These are phyloP conservation scores for Xylariaceae sp. DNA, from an alignment of 2,329 filamentous ascomycete genomes.

Conservation along the genomic window DNA sequence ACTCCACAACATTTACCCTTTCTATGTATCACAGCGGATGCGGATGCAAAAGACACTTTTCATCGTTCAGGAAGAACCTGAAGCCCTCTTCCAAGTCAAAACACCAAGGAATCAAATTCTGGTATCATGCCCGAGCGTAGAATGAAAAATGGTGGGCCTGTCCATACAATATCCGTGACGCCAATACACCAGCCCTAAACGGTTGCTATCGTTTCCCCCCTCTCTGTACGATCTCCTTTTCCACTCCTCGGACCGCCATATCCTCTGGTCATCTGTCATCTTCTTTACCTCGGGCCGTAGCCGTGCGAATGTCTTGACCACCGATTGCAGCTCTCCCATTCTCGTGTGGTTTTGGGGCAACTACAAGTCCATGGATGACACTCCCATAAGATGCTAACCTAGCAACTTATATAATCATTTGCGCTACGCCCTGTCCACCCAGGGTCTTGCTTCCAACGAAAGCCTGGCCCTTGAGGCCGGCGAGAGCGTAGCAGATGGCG, in stretches of 20 bases:
- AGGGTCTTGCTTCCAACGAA: constrained; percentile 94
- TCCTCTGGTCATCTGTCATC: background rate
- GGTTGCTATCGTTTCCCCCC: constrained; percentile 12
- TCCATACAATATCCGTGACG: constrained; percentile 22
- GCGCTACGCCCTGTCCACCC: constrained; percentile 85
- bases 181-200: constrained; percentile 19
- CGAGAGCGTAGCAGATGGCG: constrained; percentile 72
- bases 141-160: constrained; percentile 12
- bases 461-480: constrained; percentile 74
- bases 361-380: too few species aligned
- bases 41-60: background rate
- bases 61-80: constrained; percentile 14
- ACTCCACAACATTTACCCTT: too few species aligned
- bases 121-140: constrained; percentile 7
- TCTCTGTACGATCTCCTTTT: constrained; percentile 2
- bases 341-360: background rate
- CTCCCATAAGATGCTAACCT: too few species aligned
- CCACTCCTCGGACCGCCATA: background rate
- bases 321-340: too few species aligned
- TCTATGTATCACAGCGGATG: too few species aligned
- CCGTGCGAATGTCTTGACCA: too few species aligned
- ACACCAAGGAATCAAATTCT: constrained; percentile 9
- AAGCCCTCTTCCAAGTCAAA: constrained; percentile 10
- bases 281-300: too few species aligned
- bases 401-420: constrained; percentile 91